Evolutionary conservation across 306 rosid species (phyloP).

Genomic region (Calophaca sinica): DNA sequence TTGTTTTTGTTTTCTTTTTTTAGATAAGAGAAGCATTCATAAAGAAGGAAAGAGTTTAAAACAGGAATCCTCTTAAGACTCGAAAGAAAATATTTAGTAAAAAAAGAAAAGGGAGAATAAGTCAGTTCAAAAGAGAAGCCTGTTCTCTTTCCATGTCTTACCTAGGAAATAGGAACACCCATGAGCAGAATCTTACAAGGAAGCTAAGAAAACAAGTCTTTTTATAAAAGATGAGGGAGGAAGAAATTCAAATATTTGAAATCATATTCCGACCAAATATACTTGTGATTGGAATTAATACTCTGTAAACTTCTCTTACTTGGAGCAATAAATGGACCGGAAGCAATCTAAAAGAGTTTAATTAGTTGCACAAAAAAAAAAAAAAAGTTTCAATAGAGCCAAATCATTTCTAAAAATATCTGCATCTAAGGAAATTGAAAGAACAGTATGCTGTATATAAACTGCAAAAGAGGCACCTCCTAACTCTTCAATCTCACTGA

Average conservation of each 20-base stretch:
- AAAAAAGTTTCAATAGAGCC: neutral
- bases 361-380: too few species aligned
- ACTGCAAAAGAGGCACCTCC: constrained; percentile 9
- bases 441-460: constrained; percentile 14
- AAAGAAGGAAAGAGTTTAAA: neutral
- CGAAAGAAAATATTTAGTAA: neutral
- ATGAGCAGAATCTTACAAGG: constrained; percentile 3
- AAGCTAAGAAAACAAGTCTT: constrained; percentile 33
- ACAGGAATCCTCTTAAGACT: constrained; percentile 10
- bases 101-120: constrained; percentile 9
- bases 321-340: neutral
- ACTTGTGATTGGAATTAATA: constrained; percentile 35
- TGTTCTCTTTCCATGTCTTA: neutral
- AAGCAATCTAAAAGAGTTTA: neutral
- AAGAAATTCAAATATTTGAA: constrained; percentile 12
- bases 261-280: constrained; percentile 14
- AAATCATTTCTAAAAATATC: constrained; percentile 1
- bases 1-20: neutral
- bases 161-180: neutral
- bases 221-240: constrained; percentile 18
- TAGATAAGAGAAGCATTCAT: neutral
- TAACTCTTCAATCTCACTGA: neutral
- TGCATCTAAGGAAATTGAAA: constrained; percentile 32
- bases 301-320: constrained; percentile 18
- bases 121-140: neutral